Base-by-base conservation (phyloP, 345 rosid genomes). In the Melaleuca alternifolia region DNA sequence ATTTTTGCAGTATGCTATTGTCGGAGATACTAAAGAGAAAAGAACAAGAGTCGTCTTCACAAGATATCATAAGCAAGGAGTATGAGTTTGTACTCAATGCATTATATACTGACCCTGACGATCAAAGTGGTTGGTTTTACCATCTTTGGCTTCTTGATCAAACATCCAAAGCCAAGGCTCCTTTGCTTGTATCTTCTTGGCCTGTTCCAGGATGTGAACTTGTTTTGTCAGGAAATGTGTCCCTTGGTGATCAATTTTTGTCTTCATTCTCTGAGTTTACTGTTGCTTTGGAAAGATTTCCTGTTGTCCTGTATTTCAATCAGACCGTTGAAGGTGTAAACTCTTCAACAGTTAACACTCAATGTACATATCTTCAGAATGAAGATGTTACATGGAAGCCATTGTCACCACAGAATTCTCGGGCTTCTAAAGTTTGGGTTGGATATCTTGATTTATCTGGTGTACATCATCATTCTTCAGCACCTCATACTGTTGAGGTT, bases 51-150 rank as follows among this genome's bases (percentile, higher is more conserved):
- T 94, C 93, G 90, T 65, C 88, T 51, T 88, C 88, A 44, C 92
- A 92, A 88, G 91, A 92, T 54, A 92, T 94, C 85, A 87, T 95
- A 81, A 93, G 91, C 15, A 92, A 93, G 53, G 99, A 97, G 91
- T 94, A 91, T 91, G 93, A 92, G 57, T 86, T 93, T 87, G 94
- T 97, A 62, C 96, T 92, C 86, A 89, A 91, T 77, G 99, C 99
- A 59, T 89, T 96, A 88, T 96, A 95, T 87, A 96, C 96, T 1
- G 99, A 97, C 87, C 95, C 94, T 56, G 96, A 93, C 90, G 99
- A 96, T 89, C 99, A 96, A 92, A 94, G 99, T 86, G 99, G 96
- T 82, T 97, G 99, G 99, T 95, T 96, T 93, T 97, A 97, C 91
- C 98, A 96, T 93, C 98, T 89, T 85, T 97, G 99, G 99, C 97